phyloP scores from a whole-genome alignment of 768 basidiomycete species.

The Amanita muscaria region DNA sequence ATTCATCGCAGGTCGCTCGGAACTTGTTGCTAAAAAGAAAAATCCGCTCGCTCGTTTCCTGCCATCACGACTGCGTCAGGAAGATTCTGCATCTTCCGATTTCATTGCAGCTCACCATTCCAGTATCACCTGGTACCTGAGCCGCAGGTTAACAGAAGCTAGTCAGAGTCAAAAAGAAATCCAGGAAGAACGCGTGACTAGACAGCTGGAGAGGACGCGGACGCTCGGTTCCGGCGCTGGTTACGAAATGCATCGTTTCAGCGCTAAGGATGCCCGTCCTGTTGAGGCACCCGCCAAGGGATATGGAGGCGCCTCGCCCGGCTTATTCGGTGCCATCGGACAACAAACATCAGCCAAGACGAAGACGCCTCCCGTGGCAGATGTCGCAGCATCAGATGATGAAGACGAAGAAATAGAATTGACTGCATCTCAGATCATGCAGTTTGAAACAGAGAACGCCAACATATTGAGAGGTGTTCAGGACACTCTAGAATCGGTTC shows the following conservation, averaged over 20 bases:
- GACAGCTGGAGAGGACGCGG: slow-evolving; percentile 76
- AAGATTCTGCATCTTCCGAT: slow-evolving; percentile 45
- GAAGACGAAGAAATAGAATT: slow-evolving; percentile 79
- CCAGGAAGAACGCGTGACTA: slow-evolving; percentile 89
- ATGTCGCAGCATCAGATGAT: slow-evolving; percentile 38
- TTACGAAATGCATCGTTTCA: slow-evolving; percentile 47
- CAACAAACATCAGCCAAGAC: slow-evolving; percentile 22
- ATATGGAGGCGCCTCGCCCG: slow-evolving; percentile 53
- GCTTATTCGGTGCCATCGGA: slow-evolving; percentile 41
- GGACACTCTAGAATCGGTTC: slow-evolving; percentile 80
- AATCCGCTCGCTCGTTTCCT: slow-evolving; percentile 64
- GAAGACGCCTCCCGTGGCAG: slow-evolving; percentile 28
- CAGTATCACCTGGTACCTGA: slow-evolving; percentile 89
- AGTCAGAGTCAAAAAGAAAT: slow-evolving; percentile 76
- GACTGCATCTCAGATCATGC: slow-evolving; percentile 80
- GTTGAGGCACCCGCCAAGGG: slow-evolving; percentile 20
- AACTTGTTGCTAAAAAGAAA: slow-evolving; percentile 54
- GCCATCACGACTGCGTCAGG: slow-evolving; percentile 58
- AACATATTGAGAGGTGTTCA: slow-evolving; percentile 77
- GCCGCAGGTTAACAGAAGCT: slow-evolving; percentile 67
- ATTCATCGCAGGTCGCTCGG: slow-evolving; percentile 45
- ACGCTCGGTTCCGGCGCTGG: slow-evolving; percentile 78
- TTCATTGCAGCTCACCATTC: slow-evolving; percentile 88
- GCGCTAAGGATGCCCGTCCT: slow-evolving; percentile 20
- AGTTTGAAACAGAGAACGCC: slow-evolving; percentile 90